Conservation (phyloP, 2,329 filamentous ascomycete species). For the Aspergillus caelatus region DNA sequence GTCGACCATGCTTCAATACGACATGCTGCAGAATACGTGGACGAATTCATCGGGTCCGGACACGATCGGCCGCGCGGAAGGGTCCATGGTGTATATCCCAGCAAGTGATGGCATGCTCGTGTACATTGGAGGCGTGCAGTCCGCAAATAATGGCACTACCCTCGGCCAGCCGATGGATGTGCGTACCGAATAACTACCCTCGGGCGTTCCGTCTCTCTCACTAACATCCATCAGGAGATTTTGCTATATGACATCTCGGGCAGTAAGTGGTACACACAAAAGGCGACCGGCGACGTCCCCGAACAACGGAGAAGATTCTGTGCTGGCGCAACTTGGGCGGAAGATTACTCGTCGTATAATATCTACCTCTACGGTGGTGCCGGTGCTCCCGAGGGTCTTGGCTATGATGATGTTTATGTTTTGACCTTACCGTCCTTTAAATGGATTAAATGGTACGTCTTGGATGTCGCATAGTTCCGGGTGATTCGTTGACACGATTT, state of each 20-base stretch:
- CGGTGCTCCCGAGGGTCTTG: neutral
- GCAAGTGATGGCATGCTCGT: constrained; percentile 13
- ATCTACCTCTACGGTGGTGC: constrained; percentile 7
- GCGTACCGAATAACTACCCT: neutral
- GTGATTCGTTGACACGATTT: neutral
- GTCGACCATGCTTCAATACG: constrained; percentile 4
- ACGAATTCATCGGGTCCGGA: constrained; percentile 10
- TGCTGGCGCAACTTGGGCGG: constrained; percentile 5
- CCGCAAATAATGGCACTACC: neutral
- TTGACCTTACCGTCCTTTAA: constrained; percentile 2
- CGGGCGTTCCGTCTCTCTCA: too few species aligned
- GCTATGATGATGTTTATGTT: constrained; percentile 7
- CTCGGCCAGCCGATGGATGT: constrained; percentile 5
- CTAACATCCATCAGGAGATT: constrained; percentile 2
- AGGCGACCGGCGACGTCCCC: constrained; percentile 11
- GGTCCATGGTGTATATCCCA: constrained; percentile 10
- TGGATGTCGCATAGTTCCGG: neutral
- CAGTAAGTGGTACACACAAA: constrained; percentile 12
- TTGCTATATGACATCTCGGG: constrained; percentile 9
- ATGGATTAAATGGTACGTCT: constrained; percentile 9
- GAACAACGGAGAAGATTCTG: constrained; percentile 6
- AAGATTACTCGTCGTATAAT: constrained; percentile 12
- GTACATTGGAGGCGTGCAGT: constrained; percentile 8
- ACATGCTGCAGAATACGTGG: constrained; percentile 10
- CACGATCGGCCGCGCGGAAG: constrained; percentile 10